These are phyloP conservation scores for Ceratobasidium sp. DNA, from an alignment of 1,284 basidiomycete genomes.

Conservation along the genomic window DNA sequence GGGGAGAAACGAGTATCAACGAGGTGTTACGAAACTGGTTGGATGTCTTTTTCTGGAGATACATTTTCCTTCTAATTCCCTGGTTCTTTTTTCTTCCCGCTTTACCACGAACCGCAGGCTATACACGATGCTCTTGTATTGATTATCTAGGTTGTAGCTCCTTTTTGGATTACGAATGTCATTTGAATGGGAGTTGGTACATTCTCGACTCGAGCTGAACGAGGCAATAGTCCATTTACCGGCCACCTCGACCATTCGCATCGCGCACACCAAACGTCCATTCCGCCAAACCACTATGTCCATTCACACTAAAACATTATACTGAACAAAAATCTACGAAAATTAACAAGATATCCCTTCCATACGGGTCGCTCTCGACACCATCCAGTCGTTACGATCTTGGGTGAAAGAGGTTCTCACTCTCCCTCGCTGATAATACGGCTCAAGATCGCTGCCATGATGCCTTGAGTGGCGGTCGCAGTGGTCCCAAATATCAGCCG, in stretches of 20 bases:
- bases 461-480: constrained; percentile 22
- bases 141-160: neutral
- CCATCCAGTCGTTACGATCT: constrained; percentile 45
- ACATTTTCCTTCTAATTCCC: neutral
- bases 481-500: constrained; percentile 46
- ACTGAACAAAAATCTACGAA: constrained; percentile 26
- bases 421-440: constrained; percentile 44
- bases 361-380: constrained; percentile 47
- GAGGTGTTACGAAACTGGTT: neutral
- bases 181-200: neutral
- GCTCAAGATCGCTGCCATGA: constrained; percentile 41
- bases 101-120: neutral
- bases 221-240: too few species aligned
- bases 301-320: constrained; percentile 8
- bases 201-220: neutral
- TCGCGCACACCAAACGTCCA: too few species aligned
- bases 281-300: neutral
- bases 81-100: neutral
- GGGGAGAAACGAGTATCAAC: neutral
- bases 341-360: constrained; percentile 40
- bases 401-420: constrained; percentile 45
- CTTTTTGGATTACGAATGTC: neutral
- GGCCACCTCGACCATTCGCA: too few species aligned
- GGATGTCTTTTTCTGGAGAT: neutral
- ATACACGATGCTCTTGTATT: neutral